Percentiles rank a stretch among this genome's conserved stretches.
Evolutionary conservation across 306 rosid species (phyloP).

Genomic region (Prunus mume): DNA sequence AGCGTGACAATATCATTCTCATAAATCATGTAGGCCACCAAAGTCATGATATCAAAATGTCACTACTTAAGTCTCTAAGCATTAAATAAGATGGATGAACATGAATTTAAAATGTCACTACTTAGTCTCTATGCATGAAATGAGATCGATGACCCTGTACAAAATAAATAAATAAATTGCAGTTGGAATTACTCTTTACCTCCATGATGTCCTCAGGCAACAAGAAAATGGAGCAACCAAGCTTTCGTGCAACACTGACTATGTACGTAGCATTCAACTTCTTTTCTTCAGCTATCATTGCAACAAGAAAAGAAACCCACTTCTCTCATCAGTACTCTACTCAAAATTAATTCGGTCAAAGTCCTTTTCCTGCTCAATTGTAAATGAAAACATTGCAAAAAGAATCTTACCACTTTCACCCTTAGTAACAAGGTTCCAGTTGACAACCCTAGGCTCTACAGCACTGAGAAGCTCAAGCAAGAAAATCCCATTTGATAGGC

Average conservation of each 20-base stretch:
- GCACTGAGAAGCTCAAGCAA: slow-evolving; percentile 96
- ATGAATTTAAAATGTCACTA: not conserved
- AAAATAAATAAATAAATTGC: not conserved
- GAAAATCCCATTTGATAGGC: slow-evolving; percentile 82
- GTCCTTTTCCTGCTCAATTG: not conserved
- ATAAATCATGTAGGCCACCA: not conserved
- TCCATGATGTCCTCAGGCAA: slow-evolving; percentile 93
- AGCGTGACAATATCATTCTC: not conserved
- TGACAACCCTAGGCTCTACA: slow-evolving; percentile 92
- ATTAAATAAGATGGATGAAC: not conserved
- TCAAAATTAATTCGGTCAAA: not conserved
- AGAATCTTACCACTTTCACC: slow-evolving; percentile 75
- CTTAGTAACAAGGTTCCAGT: slow-evolving; percentile 96
- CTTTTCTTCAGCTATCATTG: slow-evolving; percentile 73
- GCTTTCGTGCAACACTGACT: slow-evolving; percentile 94
- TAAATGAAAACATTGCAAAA: slow-evolving; percentile 1
- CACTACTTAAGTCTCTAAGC: slow-evolving; percentile 1
- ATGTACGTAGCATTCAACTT: slow-evolving; percentile 89
- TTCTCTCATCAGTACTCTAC: slow-evolving; percentile 2
- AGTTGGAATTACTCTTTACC: slow-evolving; percentile 42
- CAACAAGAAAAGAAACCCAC: slow-evolving; percentile 18
- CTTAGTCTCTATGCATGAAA: not conserved
- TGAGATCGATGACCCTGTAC: not conserved
- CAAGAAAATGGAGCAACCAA: slow-evolving; percentile 92
- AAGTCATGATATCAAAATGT: not conserved